Base-by-base conservation (phyloP, 148 eudicot species). In the Simmondsia chinensis region DNA sequence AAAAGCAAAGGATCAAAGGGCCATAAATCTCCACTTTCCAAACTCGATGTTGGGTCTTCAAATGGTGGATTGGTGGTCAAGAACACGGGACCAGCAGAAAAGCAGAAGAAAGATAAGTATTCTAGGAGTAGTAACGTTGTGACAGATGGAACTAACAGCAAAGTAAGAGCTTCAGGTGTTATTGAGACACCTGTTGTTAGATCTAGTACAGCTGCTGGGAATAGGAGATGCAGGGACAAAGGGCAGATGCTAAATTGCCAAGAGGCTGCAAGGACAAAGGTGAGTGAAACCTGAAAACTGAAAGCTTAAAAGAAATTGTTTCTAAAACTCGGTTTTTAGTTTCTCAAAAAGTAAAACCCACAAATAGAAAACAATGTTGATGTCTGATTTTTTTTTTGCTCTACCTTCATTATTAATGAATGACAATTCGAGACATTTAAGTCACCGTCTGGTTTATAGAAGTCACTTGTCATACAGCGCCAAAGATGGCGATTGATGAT, bases 241-340 rank as follows among this genome's bases (percentile, higher is more conserved):
- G 40, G 4, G 32, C 42, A 60, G 31, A 34, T 46, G 32, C 28
- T 14, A 56, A 49, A 27, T 49, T 51, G 42, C 26, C 43, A 5
- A 32, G 57, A 43, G 58, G 42, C 55, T 25, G 43, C 43, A 20
- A 72, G 59, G 52, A 45, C 68, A 56, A 73, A 69, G 76, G 84
- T 69, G 47, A 62, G 73, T 6, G n/a, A n/a, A n/a, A n/a, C n/a
- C n/a, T n/a, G n/a, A n/a, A n/a, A n/a, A n/a, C n/a, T n/a, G n/a
- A n/a, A n/a, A n/a, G n/a, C n/a, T n/a, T n/a, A n/a, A n/a, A n/a
- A n/a, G n/a, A n/a, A n/a, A n/a, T n/a, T n/a, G n/a, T n/a, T n/a
- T n/a, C n/a, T n/a, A n/a, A n/a, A n/a, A n/a, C n/a, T n/a, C n/a
- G n/a, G n/a, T n/a, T n/a, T n/a, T n/a, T n/a, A n/a, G n/a, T n/a